phyloP scores from a whole-genome alignment of 2,329 filamentous ascomycete genomes.

The Echinosphaeria canescens region DNA sequence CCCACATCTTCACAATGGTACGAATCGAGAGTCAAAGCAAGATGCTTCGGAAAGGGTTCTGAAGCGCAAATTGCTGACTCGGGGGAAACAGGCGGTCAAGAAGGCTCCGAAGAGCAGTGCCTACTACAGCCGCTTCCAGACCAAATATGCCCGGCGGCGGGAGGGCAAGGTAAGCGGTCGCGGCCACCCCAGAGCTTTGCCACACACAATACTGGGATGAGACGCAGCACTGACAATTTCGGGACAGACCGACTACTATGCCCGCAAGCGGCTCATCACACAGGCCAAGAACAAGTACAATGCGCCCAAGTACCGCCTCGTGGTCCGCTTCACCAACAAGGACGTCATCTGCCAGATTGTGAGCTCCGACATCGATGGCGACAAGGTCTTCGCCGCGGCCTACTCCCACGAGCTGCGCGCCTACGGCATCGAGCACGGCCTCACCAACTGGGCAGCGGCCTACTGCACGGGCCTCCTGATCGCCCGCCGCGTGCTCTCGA shows the following conservation, averaged over 20 bases:
- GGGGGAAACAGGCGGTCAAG: conserved; percentile 59
- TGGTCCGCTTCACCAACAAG: conserved; percentile 98
- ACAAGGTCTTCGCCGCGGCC: conserved; percentile 87
- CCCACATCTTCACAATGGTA: conserved; percentile 47
- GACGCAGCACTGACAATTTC: no score
- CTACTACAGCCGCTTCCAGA: conserved; percentile 99
- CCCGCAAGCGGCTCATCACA: conserved; percentile 97
- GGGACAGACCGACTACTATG: conserved; percentile 99
- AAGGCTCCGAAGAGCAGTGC: conserved; percentile 95
- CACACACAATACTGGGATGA: no score
- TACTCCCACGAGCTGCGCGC: conserved; percentile 96
- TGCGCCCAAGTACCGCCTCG: conserved; percentile 98
- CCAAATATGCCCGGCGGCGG: conserved; percentile 98
- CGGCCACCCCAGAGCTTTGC: no score
- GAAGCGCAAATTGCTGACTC: conserved; percentile 99
- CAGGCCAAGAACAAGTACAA: conserved; percentile 99
- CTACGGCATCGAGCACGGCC: conserved; percentile 95
- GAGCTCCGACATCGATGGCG: conserved; percentile 84
- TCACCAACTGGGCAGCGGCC: conserved; percentile 98
- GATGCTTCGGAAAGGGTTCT: conserved; percentile 88
- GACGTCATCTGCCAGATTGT: conserved; percentile 98
- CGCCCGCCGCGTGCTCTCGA: conserved; percentile 89
- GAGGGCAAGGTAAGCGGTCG: no score
- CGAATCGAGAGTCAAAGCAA: conserved; percentile 67
- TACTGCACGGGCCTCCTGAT: conserved; percentile 95